A percentile compares a stretch with the other conserved stretches of the same genome.
These are phyloP conservation scores for Microcyclospora tardicrescens DNA, from an alignment of 2,329 filamentous ascomycete genomes.

Conservation along the genomic window DNA sequence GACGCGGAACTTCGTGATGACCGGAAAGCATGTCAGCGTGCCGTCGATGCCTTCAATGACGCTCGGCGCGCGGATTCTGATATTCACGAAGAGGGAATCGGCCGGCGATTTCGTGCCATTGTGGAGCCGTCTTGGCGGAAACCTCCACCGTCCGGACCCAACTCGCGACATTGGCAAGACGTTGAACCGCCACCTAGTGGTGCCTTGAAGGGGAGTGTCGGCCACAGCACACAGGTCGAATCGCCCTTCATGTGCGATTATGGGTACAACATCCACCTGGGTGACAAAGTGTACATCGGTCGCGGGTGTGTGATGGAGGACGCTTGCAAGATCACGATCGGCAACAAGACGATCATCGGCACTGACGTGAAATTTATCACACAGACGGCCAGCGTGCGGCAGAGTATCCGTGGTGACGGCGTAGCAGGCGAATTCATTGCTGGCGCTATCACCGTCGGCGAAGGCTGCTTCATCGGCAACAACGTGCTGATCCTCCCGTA, in stretches of 20 bases:
- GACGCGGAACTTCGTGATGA: conserved; percentile 62
- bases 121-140: conserved; percentile 46
- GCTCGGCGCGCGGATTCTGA: conserved; percentile 38
- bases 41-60: conserved; percentile 74
- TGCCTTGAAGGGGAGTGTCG: conserved; percentile 42
- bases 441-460: conserved; percentile 61
- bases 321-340: conserved; percentile 70
- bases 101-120: conserved; percentile 59
- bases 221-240: conserved; percentile 67
- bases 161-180: too few relatives aligned
- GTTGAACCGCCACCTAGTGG: too few relatives aligned
- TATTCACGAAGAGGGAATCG: conserved; percentile 50
- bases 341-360: conserved; percentile 56
- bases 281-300: conserved; percentile 70
- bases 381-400: conserved; percentile 55
- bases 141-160: too few relatives aligned
- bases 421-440: too few relatives aligned
- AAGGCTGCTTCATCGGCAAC: conserved; percentile 54
- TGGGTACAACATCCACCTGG: conserved; percentile 86
- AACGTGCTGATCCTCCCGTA: conserved; percentile 49
- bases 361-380: conserved; percentile 81
- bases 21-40: conserved; percentile 69
- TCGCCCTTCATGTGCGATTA: conserved; percentile 88
- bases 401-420: conserved; percentile 48
- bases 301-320: conserved; percentile 78